Base-by-base conservation (phyloP, 2,329 filamentous ascomycete species). In the Colletotrichum destructivum region DNA sequence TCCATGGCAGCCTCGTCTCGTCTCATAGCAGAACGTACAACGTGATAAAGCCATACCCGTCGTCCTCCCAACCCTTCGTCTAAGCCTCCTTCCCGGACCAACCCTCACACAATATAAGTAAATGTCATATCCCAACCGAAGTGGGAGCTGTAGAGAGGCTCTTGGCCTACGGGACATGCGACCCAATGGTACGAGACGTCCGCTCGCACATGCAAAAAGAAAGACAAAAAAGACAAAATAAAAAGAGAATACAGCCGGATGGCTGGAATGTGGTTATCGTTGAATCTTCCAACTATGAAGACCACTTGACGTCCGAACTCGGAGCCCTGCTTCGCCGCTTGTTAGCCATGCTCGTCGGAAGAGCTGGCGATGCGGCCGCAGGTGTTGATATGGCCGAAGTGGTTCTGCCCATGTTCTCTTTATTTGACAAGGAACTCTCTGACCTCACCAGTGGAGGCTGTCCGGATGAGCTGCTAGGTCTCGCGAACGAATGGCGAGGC, bases 351-450 rank as follows among this genome's bases (percentile, higher is more conserved):
- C 61, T 69, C 7, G 70, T 64, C n/a, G 73, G 61, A 16, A 51
- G 66, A 11, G 70, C 64, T 12, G 74, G 66, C 26, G 74, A 71
- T 13, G 72, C 72, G 15, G 66, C 63, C 21, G 66, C 63, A 16
- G 69, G 72, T 3, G 69, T 69, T 18, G 69, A 75, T 9, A 68
- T 61, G 15, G 64, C 62, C 11, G 73, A 75, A 13, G 73, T 55
- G 51, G 73, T 74, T 2, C 76, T 55, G 49, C 73, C 72, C 21
- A 75, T 72, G 67, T 83, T 82, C 74, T 84, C 81, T 76, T 83
- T 83, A 75, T 83, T 82, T 69, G 83, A 82, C 61, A 80, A 65
- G 63, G 78, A 81, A 77, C 82, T 84, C 38, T 84, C 81, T 67
- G 81, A 82, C 51, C 82, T 79, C 35, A 81, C 78, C 26, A 80